phyloP scores from a whole-genome alignment of 2,329 filamentous ascomycete species.

The Exophiala aquamarina region DNA sequence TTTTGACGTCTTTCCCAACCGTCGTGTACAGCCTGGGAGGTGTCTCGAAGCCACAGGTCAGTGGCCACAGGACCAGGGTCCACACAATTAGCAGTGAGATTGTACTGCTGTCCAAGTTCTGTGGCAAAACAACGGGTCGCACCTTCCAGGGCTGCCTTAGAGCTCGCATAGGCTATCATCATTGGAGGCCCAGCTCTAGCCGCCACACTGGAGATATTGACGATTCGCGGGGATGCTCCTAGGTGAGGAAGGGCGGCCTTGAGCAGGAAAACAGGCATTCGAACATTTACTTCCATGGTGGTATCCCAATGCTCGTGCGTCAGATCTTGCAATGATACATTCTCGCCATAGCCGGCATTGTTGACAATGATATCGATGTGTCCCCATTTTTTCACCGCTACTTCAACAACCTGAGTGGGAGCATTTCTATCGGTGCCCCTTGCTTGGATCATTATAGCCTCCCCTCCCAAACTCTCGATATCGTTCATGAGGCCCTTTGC shows the following conservation, averaged over 20 bases:
- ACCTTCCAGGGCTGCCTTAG: conserved; percentile 72
- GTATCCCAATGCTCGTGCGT: conserved; percentile 6
- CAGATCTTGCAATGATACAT: no score
- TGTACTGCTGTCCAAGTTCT: conserved; percentile 61
- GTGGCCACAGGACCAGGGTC: conserved; percentile 66
- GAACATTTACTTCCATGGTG: conserved; percentile 2
- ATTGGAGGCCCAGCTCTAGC: conserved; percentile 58
- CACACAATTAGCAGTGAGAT: conserved; percentile 65
- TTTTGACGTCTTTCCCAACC: not conserved
- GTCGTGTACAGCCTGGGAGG: not conserved
- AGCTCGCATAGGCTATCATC: conserved; percentile 70
- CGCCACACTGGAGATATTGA: conserved; percentile 27
- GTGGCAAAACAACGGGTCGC: conserved; percentile 71
- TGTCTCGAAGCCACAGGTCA: conserved; percentile 51
- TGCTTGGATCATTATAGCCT: conserved; percentile 48
- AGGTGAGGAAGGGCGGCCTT: conserved; percentile 22
- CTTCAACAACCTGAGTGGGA: not conserved
- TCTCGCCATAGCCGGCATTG: no score
- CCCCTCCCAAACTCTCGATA: conserved; percentile 20
- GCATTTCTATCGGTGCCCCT: conserved; percentile 35
- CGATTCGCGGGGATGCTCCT: conserved; percentile 19
- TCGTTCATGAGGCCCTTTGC: conserved; percentile 29
- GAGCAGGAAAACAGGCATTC: conserved; percentile 20
- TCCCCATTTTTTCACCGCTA: not conserved
- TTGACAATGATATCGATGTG: conserved; percentile 14